phyloP scores from a whole-genome alignment of 2,329 filamentous ascomycete genomes.

The Aspergillus novoparasiticus region DNA sequence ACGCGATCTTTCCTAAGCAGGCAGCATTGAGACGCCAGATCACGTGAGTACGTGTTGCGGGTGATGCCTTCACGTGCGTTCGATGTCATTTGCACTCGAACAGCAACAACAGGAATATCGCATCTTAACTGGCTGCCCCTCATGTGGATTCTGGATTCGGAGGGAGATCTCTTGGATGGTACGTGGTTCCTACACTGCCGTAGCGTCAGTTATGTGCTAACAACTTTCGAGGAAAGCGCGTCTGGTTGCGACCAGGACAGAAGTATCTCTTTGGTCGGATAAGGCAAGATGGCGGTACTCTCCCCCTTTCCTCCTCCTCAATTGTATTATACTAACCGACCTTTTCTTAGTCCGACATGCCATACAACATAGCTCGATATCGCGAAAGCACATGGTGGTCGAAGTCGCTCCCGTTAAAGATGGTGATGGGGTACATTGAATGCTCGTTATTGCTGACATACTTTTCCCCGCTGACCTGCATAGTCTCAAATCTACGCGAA shows the following conservation, averaged over 20 bases:
- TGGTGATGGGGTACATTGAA: slow-evolving; percentile 64
- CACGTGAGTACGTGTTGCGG: slow-evolving; percentile 41
- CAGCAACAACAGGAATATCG: neutral
- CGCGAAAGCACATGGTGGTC: slow-evolving; percentile 83
- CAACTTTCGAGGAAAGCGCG: slow-evolving; percentile 59
- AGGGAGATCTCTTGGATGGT: slow-evolving; percentile 51
- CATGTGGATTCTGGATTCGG: slow-evolving; percentile 68
- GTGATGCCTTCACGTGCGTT: slow-evolving; percentile 22
- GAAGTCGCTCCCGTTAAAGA: slow-evolving; percentile 66
- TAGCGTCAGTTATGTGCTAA: slow-evolving; percentile 9
- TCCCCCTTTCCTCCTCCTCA: neutral
- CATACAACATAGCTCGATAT: slow-evolving; percentile 80
- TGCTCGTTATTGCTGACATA: neutral
- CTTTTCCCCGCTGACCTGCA: slow-evolving; percentile 13
- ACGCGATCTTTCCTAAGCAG: slow-evolving; percentile 22
- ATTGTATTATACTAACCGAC: neutral
- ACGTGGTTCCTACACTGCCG: slow-evolving; percentile 42
- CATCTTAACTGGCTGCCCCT: slow-evolving; percentile 15
- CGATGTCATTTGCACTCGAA: slow-evolving; percentile 3
- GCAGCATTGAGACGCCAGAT: slow-evolving; percentile 31
- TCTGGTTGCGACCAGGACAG: slow-evolving; percentile 86
- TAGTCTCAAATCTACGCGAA: slow-evolving; percentile 66
- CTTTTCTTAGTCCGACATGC: slow-evolving; percentile 61
- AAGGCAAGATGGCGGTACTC: slow-evolving; percentile 60
- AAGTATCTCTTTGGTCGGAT: slow-evolving; percentile 84